These are phyloP conservation scores for Termitomyces titanicus DNA, from an alignment of 768 basidiomycete genomes.

Conservation along the genomic window DNA sequence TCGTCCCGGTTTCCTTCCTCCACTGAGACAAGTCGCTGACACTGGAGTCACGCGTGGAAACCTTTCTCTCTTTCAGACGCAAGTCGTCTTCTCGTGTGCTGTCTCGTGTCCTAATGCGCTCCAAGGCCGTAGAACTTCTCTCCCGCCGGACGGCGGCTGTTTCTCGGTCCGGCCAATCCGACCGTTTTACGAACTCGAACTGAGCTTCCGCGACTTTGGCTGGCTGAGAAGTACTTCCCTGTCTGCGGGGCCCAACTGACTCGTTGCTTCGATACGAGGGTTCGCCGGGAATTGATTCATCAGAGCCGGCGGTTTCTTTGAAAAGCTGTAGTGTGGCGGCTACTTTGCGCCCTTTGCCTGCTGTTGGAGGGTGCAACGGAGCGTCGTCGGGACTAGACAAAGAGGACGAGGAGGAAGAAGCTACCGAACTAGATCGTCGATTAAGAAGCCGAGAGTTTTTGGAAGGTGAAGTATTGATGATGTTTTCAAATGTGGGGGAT, in stretches of 20 bases:
- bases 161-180: slow-evolving; percentile 84
- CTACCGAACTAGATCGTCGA: slow-evolving; percentile 31
- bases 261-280: slow-evolving; percentile 26
- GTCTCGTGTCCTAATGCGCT: slow-evolving; percentile 55
- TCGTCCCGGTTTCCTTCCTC: slow-evolving; percentile 46
- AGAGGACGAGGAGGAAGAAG: slow-evolving; percentile 30
- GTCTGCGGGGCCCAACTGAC: slow-evolving; percentile 22
- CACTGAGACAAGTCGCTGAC: slow-evolving; percentile 50
- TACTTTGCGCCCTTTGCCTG: slow-evolving; percentile 75
- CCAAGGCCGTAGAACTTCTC: slow-evolving; percentile 58
- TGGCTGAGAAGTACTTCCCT: slow-evolving; percentile 35
- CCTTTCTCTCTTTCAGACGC: slow-evolving; percentile 31
- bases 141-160: slow-evolving; percentile 66
- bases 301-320: slow-evolving; percentile 59
- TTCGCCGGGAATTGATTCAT: slow-evolving; percentile 28
- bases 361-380: slow-evolving; percentile 25
- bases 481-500: slow-evolving; percentile 14
- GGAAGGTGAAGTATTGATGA: slow-evolving; percentile 19
- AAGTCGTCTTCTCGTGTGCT: slow-evolving; percentile 25
- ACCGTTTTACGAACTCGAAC: slow-evolving; percentile 80
- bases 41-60: slow-evolving; percentile 39
- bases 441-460: slow-evolving; percentile 29
- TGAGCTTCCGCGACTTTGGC: slow-evolving; percentile 62
- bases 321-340: slow-evolving; percentile 80
- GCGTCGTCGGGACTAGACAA: slow-evolving; percentile 25